Percentiles rank a stretch among this genome's conserved stretches.
Conservation (phyloP, 768 basidiomycete genomes). For the Russula sp. region DNA sequence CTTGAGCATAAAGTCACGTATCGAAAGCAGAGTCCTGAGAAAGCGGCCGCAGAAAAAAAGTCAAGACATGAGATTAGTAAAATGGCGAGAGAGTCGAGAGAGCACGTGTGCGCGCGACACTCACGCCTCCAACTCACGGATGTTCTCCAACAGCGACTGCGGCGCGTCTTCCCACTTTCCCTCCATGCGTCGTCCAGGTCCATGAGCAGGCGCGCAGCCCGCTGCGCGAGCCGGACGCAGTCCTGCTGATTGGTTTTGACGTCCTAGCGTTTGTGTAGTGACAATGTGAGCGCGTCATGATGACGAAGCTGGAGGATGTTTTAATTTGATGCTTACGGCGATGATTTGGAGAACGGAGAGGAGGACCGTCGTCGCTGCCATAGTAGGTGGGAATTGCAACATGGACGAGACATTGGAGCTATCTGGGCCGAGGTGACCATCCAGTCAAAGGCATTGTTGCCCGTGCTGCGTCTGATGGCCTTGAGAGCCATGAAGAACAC, state of each 20-base stretch:
- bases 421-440: slow-evolving; percentile 19
- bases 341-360: slow-evolving; percentile 27
- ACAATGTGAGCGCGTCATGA: background rate
- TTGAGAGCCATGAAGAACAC: slow-evolving; percentile 21
- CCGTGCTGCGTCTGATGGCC: slow-evolving; percentile 21
- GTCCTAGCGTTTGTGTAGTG: slow-evolving; percentile 17
- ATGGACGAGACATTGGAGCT: slow-evolving; percentile 18
- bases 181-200: slow-evolving; percentile 31
- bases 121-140: slow-evolving; percentile 30
- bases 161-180: slow-evolving; percentile 32
- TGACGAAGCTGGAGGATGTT: background rate
- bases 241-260: slow-evolving; percentile 30
- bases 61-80: background rate
- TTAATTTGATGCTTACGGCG: slow-evolving; percentile 12
- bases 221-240: slow-evolving; percentile 27
- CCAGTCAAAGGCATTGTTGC: slow-evolving; percentile 27
- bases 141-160: slow-evolving; percentile 29
- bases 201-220: slow-evolving; percentile 27
- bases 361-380: slow-evolving; percentile 24
- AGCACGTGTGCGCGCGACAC: slow-evolving; percentile 10
- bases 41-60: background rate
- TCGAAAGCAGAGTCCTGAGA: slow-evolving; percentile 27
- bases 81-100: no score
- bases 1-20: slow-evolving; percentile 31
- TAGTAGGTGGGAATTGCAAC: slow-evolving; percentile 27